Base-by-base conservation (phyloP, 768 basidiomycete species). In the Pisolithus albus region DNA sequence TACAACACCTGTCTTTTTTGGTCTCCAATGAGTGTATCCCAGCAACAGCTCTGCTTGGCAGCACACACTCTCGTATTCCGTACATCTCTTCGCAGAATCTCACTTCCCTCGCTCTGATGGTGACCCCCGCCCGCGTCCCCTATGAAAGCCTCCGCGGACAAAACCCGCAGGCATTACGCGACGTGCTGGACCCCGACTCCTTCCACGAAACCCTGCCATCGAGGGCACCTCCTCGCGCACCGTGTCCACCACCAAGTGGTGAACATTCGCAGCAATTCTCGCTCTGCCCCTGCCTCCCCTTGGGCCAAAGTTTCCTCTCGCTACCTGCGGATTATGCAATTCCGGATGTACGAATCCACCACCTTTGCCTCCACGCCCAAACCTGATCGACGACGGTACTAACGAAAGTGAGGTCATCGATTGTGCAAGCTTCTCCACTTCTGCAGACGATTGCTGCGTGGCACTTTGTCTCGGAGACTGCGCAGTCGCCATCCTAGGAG, bases 351-450 rank as follows among this genome's bases (percentile, higher is more conserved):
- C 71, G 55, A 83, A 79, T 7, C 79, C 82, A 24, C 76, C 77
- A 19, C 63, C 68, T 56, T 75, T 79, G 4, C 81, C 82, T 0
- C 88, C 88, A 37, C 86, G 75, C 23, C 88, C 88, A 53, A 91
- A 91, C 11, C 83, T 77, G 39, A 90, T 76, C 0, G 83, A 75
- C 3, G 79, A 68, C 4, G 88, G 88, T 1, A 90, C 78, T 50
- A 90, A 76, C 8, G 80, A 72, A 58, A 80, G 69, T 26, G 77
- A 66, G 49, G 66, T 67, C 60, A 79, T 66, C 1, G 74, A 74
- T 23, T 72, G 64, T 18, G 80, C 62, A 13, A 90, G 72, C 15
- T 69, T 69, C 47, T 84, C 78, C 34, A 82, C 58, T 39, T 61
- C 64, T 23, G 59, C 55, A 44, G 54, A 48, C 38, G 56, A 37